Evolutionary conservation across 1,284 basidiomycete genomes (phyloP).

Genomic region (Ceratobasidium sp.): DNA sequence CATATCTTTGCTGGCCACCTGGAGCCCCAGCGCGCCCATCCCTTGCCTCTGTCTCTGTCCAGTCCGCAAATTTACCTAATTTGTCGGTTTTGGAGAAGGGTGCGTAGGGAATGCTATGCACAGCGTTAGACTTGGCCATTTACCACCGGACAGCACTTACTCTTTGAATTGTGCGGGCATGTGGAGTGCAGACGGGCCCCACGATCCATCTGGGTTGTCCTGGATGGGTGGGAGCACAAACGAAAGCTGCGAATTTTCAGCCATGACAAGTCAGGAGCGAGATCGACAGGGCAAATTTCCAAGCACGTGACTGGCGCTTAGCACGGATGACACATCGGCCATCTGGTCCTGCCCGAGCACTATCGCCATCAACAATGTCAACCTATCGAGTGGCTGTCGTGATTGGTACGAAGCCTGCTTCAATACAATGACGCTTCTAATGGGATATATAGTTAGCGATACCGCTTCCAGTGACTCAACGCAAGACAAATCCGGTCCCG

Average conservation of each 20-base stretch:
- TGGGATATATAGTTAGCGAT: constrained; percentile 64
- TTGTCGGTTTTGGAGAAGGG: constrained; percentile 99
- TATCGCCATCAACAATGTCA: constrained; percentile 3
- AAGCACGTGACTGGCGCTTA: background rate
- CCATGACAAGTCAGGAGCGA: constrained; percentile 20
- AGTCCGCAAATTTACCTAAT: constrained; percentile 96
- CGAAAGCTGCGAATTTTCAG: constrained; percentile 56
- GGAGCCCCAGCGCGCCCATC: constrained; percentile 60
- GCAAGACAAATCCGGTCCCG: constrained; percentile 71
- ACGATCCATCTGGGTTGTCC: constrained; percentile 82
- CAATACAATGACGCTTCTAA: background rate
- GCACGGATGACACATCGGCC: background rate
- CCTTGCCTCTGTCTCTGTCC: constrained; percentile 76
- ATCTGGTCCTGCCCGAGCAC: background rate
- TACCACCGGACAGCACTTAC: constrained; percentile 28
- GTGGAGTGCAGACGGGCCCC: constrained; percentile 80
- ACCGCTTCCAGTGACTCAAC: constrained; percentile 61
- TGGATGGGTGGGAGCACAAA: constrained; percentile 79
- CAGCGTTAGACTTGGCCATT: background rate
- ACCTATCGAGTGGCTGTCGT: constrained; percentile 38
- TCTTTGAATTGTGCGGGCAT: constrained; percentile 70
- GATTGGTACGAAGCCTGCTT: constrained; percentile 21
- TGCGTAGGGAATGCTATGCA: constrained; percentile 91
- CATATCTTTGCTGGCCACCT: constrained; percentile 39
- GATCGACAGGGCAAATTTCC: constrained; percentile 28